A percentile compares a stretch with the other conserved stretches of the same genome.
Conservation (phyloP, 805 yeast genomes). For the Metschnikowia hibisci region DNA sequence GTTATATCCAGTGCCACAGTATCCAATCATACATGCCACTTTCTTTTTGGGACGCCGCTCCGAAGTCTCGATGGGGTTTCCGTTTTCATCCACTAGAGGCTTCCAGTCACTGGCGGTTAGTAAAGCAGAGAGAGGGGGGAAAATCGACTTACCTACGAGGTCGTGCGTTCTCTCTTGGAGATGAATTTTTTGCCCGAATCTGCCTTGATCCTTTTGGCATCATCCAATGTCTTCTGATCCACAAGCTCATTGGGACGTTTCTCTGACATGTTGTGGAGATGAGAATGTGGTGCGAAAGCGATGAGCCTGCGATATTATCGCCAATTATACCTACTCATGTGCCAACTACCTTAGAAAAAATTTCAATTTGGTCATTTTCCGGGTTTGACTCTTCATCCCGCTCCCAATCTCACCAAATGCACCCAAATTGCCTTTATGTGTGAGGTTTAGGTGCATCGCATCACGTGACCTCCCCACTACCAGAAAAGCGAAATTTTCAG, state of each 20-base stretch:
- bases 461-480: conserved; percentile 13
- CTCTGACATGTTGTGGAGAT: conserved; percentile 6
- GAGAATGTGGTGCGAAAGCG: neutral
- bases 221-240: conserved; percentile 8
- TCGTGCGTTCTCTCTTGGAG: conserved; percentile 31
- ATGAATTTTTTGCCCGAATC: conserved; percentile 1
- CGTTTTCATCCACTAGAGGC: conserved; percentile 56
- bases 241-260: conserved; percentile 14
- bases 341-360: too few relatives aligned
- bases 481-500: conserved; percentile 7
- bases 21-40: conserved; percentile 87
- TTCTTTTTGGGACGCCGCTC: conserved; percentile 81
- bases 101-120: conserved; percentile 28
- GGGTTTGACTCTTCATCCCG: too few relatives aligned
- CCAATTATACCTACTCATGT: neutral
- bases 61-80: conserved; percentile 52
- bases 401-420: neutral
- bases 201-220: conserved; percentile 10
- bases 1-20: conserved; percentile 94
- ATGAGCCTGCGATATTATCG: too few relatives aligned
- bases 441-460: conserved; percentile 1
- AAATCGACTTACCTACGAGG: conserved; percentile 57
- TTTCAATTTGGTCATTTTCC: neutral
- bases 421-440: neutral
- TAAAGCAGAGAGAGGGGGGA: neutral